Conservation (phyloP, 305 asterid species). For the Fraxinus platypoda region DNA sequence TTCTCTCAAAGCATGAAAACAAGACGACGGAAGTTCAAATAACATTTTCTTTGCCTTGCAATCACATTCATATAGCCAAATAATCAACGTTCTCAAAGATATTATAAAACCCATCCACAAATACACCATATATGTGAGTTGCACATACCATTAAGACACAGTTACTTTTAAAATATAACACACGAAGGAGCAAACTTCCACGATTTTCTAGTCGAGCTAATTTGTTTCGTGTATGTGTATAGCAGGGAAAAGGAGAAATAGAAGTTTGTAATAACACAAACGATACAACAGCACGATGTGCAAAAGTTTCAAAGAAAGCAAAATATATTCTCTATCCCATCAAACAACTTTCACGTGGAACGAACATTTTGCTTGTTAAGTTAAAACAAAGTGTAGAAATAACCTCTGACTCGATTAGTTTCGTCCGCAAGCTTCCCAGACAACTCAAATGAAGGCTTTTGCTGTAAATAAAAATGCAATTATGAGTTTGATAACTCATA, state of each 20-base stretch:
- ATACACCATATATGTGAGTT: neutral
- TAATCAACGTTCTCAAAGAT: neutral
- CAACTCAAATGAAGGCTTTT: conserved; percentile 94
- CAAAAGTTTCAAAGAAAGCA: conserved; percentile 4
- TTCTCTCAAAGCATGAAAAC: neutral
- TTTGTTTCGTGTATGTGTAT: neutral
- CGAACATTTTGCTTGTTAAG: neutral
- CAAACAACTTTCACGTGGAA: neutral
- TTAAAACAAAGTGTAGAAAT: conserved; percentile 19
- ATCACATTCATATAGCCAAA: conserved; percentile 9
- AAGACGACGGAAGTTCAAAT: neutral
- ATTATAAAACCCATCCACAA: neutral
- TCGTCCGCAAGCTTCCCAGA: conserved; percentile 99
- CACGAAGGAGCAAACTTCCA: neutral
- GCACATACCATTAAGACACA: neutral
- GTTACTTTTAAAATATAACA: neutral
- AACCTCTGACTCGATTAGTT: conserved; percentile 91
- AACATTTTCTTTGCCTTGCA: neutral
- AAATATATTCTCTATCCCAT: neutral
- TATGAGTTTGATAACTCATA: conserved; percentile 15
- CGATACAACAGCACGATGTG: neutral
- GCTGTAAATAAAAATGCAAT: conserved; percentile 44
- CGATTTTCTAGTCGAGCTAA: neutral
- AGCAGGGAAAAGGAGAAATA: neutral
- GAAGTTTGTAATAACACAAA: neutral